A percentile compares a stretch with the other conserved stretches of the same genome.
These are phyloP conservation scores for Vigna mungo DNA, from an alignment of 306 rosid species.

Conservation along the genomic window DNA sequence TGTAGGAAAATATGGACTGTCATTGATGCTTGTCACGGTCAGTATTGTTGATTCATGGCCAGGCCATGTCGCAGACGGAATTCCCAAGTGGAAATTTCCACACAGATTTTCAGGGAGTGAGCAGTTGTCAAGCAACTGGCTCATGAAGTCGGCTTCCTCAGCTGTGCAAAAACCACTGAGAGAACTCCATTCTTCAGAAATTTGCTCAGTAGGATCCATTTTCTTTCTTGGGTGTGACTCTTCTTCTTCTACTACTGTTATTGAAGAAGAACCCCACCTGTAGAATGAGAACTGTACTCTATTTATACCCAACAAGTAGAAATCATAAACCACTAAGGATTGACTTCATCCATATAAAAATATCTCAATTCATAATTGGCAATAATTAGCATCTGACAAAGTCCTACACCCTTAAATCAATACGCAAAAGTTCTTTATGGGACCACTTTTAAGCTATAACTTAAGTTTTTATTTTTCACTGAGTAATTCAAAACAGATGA, in stretches of 20 bases:
- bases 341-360: slow-evolving; percentile 45
- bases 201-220: slow-evolving; percentile 60
- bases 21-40: slow-evolving; percentile 43
- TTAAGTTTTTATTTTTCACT: background rate
- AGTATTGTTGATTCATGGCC: slow-evolving; percentile 49
- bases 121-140: slow-evolving; percentile 53
- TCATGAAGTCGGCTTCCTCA: slow-evolving; percentile 69
- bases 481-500: too few species aligned
- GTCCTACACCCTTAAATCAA: slow-evolving; percentile 38
- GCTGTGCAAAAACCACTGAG: slow-evolving; percentile 60
- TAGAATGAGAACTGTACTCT: slow-evolving; percentile 32
- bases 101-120: slow-evolving; percentile 8
- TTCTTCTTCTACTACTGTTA: background rate
- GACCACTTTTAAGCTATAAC: slow-evolving; percentile 52
- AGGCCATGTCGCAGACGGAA: slow-evolving; percentile 63
- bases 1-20: slow-evolving; percentile 49
- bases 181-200: slow-evolving; percentile 72
- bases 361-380: slow-evolving; percentile 37
- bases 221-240: background rate
- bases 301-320: slow-evolving; percentile 51
- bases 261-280: slow-evolving; percentile 33
- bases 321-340: slow-evolving; percentile 10
- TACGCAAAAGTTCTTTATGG: slow-evolving; percentile 38
- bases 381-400: slow-evolving; percentile 54
- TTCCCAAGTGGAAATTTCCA: slow-evolving; percentile 54